A percentile compares a stretch with the other conserved stretches of the same genome.
Conservation (phyloP, 176 grass and related monocot species). For the Thinopyrum elongatum region DNA sequence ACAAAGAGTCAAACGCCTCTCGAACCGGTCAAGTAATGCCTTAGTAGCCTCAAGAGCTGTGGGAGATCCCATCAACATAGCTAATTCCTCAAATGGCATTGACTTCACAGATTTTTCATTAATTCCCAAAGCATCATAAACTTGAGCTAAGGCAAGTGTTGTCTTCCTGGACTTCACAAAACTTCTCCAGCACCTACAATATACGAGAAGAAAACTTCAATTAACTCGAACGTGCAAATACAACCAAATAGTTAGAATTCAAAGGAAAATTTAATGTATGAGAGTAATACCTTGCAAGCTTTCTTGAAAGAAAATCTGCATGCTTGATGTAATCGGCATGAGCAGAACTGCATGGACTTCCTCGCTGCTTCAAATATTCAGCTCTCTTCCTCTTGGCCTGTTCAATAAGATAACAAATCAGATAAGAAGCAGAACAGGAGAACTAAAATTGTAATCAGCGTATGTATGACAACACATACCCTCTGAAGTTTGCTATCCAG, state of each 20-base stretch:
- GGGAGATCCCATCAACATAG: constrained; percentile 71
- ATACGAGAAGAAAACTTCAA: constrained; percentile 14
- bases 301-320: constrained; percentile 72
- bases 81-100: constrained; percentile 93
- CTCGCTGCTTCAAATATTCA: constrained; percentile 88
- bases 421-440: constrained; percentile 13
- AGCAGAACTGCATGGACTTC: constrained; percentile 56
- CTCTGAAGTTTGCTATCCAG: constrained; percentile 82
- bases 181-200: constrained; percentile 74
- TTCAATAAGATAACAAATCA: constrained; percentile 1
- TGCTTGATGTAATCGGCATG: constrained; percentile 58
- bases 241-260: background rate
- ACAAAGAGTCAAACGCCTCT: constrained; percentile 52
- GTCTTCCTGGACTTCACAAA: constrained; percentile 87
- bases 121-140: constrained; percentile 68
- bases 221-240: background rate
- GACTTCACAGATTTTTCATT: constrained; percentile 73
- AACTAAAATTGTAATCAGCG: background rate
- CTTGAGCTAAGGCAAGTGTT: constrained; percentile 55
- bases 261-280: background rate
- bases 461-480: constrained; percentile 41
- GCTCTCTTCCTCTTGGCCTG: constrained; percentile 82
- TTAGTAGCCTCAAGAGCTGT: constrained; percentile 58
- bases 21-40: constrained; percentile 75
- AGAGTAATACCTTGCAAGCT: constrained; percentile 63